A percentile compares a stretch with the other conserved stretches of the same genome.
phyloP scores from a whole-genome alignment of 257 asterid genomes.

The Pogostemon cablin region DNA sequence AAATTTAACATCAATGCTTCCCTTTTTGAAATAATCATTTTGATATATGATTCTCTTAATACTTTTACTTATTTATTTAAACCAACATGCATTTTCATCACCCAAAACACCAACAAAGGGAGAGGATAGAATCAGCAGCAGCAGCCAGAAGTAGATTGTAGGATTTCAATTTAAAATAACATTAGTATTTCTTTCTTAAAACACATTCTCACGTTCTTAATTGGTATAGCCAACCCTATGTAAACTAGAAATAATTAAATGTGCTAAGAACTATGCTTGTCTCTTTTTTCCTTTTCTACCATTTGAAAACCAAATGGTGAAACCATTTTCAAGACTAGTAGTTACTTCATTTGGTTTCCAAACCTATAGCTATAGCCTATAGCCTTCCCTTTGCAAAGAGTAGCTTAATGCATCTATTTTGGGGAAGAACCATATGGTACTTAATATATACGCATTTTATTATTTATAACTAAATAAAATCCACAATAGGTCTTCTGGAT shows the following conservation, averaged over 20 bases:
- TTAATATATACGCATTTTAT: not conserved
- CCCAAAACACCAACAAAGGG: not conserved
- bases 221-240: not conserved
- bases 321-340: conserved; percentile 6
- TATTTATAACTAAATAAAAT: not conserved
- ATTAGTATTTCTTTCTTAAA: conserved; percentile 1
- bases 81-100: conserved; percentile 7
- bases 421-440: not conserved
- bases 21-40: not conserved
- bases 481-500: not conserved
- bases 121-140: not conserved
- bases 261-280: not conserved
- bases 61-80: not conserved
- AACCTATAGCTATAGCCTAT: conserved; percentile 5
- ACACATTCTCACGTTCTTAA: not conserved
- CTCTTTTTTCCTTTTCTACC: conserved; percentile 1
- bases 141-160: not conserved
- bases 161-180: not conserved
- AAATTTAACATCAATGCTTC: not conserved
- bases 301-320: not conserved
- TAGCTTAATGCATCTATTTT: not conserved
- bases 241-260: not conserved
- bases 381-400: not conserved
- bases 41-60: not conserved
- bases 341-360: not conserved